phyloP scores from a whole-genome alignment of 2,329 filamentous ascomycete species.

The Pseudofabraea citricarpa region DNA sequence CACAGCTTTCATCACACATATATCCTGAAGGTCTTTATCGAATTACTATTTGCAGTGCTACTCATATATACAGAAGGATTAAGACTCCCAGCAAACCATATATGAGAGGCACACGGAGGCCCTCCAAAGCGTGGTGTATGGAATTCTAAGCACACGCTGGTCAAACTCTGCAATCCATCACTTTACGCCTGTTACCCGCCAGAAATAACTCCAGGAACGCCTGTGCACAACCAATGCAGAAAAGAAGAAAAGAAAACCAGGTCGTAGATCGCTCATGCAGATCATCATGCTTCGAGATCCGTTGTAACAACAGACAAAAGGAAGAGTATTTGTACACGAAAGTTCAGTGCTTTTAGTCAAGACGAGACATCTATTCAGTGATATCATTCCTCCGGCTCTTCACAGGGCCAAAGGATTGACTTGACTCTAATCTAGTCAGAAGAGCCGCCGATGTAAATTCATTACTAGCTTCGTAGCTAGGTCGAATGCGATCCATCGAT shows the following conservation, averaged over 20 bases:
- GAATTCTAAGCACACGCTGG: neutral
- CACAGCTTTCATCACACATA: too few species aligned
- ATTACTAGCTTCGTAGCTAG: conserved; percentile 80
- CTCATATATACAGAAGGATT: conserved; percentile 1
- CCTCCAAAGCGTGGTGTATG: conserved; percentile 1
- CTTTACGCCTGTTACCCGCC: neutral
- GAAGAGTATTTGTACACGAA: conserved; percentile 28
- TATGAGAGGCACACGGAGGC: neutral
- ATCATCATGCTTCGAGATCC: conserved; percentile 38
- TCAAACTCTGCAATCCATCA: too few species aligned
- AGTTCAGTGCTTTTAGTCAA: conserved; percentile 6
- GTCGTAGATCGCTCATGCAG: conserved; percentile 46
- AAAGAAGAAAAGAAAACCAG: conserved; percentile 17
- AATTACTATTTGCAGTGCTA: neutral
- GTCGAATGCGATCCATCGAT: conserved; percentile 80
- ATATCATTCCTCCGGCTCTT: conserved; percentile 19
- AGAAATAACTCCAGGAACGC: conserved; percentile 21
- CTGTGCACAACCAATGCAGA: conserved; percentile 19
- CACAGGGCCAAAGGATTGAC: conserved; percentile 33
- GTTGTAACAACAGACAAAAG: conserved; percentile 31
- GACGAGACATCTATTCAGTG: too few species aligned
- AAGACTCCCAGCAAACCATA: neutral
- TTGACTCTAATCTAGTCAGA: conserved; percentile 77
- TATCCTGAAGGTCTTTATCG: too few species aligned
- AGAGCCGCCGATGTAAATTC: conserved; percentile 91